Evolutionary conservation across 345 rosid genomes (phyloP).

Genomic region (Gossypium ekmanianum): DNA sequence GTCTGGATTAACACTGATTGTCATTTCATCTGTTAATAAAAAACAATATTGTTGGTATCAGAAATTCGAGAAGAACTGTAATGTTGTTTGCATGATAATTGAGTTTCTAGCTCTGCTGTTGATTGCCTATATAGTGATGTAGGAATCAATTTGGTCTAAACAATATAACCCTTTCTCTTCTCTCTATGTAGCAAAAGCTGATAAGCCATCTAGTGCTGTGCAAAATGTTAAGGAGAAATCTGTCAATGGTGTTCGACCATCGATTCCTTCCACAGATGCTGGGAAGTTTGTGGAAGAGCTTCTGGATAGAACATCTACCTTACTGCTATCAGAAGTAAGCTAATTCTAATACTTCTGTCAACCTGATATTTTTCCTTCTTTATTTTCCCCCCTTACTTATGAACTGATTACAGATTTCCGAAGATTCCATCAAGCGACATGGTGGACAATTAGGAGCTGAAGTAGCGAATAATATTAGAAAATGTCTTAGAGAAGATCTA

Average conservation of each 20-base stretch:
- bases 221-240: constrained; percentile 38
- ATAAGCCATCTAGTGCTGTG: constrained; percentile 33
- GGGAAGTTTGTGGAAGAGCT: constrained; percentile 68
- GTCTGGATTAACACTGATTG: neutral
- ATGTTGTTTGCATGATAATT: neutral
- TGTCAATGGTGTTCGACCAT: constrained; percentile 15
- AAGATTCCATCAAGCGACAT: constrained; percentile 35
- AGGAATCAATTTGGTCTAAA: neutral
- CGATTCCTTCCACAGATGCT: constrained; percentile 36
- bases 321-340: constrained; percentile 56
- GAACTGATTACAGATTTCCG: constrained; percentile 42
- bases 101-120: constrained; percentile 2
- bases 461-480: constrained; percentile 43
- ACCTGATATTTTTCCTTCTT: neutral
- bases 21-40: neutral
- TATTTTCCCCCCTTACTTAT: neutral
- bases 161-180: neutral
- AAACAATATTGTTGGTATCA: neutral
- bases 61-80: neutral
- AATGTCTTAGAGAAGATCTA: constrained; percentile 53
- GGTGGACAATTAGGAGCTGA: constrained; percentile 47
- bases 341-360: neutral
- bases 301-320: constrained; percentile 51
- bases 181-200: constrained; percentile 45
- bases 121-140: neutral